Conservation (phyloP, 306 rosid genomes). For the Astragalus membranaceus region DNA sequence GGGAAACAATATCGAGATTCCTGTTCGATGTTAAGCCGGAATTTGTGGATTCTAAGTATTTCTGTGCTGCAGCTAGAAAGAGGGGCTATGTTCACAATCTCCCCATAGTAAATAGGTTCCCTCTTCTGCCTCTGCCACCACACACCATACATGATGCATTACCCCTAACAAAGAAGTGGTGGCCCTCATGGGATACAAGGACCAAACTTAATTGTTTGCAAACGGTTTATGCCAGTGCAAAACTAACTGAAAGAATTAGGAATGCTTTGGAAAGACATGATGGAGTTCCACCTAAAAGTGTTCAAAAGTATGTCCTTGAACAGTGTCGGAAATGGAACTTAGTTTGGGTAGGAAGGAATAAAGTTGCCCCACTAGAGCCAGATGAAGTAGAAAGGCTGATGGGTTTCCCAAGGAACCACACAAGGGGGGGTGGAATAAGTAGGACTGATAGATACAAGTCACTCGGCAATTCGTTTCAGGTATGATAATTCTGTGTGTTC, state of each 20-base stretch:
- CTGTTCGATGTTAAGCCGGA: conserved; percentile 79
- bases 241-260: conserved; percentile 20
- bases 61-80: conserved; percentile 90
- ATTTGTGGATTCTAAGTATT: conserved; percentile 82
- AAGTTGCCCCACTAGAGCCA: conserved; percentile 89
- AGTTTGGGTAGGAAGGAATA: conserved; percentile 94
- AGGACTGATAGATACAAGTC: conserved; percentile 38
- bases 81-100: conserved; percentile 92
- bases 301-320: conserved; percentile 56
- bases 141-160: conserved; percentile 66
- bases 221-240: conserved; percentile 68
- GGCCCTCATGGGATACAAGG: conserved; percentile 91
- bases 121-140: conserved; percentile 81
- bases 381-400: conserved; percentile 84
- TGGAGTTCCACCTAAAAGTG: conserved; percentile 46
- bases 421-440: conserved; percentile 94
- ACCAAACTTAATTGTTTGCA: conserved; percentile 81
- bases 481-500: conserved; percentile 4
- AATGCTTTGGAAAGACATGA: conserved; percentile 55
- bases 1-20: conserved; percentile 81
- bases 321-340: conserved; percentile 92
- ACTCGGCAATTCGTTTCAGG: conserved; percentile 91
- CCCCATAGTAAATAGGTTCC: conserved; percentile 64
- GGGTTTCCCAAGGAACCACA: conserved; percentile 92
- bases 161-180: conserved; percentile 82